Base-by-base conservation (phyloP, 805 yeast species). In the Starmera quercuum region DNA sequence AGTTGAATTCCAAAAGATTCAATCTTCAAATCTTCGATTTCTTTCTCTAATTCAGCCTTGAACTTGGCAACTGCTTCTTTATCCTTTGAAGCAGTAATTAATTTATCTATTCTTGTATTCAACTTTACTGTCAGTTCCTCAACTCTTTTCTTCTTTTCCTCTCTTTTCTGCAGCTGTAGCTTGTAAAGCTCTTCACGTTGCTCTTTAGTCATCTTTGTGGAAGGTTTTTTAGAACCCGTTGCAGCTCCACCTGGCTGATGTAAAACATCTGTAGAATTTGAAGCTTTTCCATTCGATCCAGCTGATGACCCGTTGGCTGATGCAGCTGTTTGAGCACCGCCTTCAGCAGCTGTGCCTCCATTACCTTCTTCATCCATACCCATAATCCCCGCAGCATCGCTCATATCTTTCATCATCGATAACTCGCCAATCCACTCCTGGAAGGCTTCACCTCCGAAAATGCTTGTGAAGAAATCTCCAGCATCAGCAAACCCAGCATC, bases 1-100 rank as follows among this genome's bases (percentile, higher is more conserved):
- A 92, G 66, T 59, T 90, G 95, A 32, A 90, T 60, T 11, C 99
- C 99, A 62, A 92, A 92, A 34, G 95, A 84, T 66, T 92, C 98
- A 71, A 86, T 75, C 57, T 92, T 92, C 53, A 92, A 64, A 40
- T 83, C 83, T 45, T 83, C 88, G 29, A 83, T 73, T 51, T 83
- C 92, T 35, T 64, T 62, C 26, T 61, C 58, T 20, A 83, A 61
- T 44, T 75, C 75, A 10, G 48, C 47, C n/a, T 55, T 59, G 49
- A 73, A 82, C 6, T 65, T 67, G 7, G 56, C 59, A 25, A 74
- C 51, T 12, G 76, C 73, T 20, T 71, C 74, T 0, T 54, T 53
- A 20, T 68, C 66, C 32, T 65, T 63, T 13, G 61, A 62, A 4
- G 78, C 71, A 20, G 66, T 58, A 10, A 62, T 47, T 41, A 66